Base-by-base conservation (phyloP, 805 yeast species). In the Henningerozyma blattae region DNA sequence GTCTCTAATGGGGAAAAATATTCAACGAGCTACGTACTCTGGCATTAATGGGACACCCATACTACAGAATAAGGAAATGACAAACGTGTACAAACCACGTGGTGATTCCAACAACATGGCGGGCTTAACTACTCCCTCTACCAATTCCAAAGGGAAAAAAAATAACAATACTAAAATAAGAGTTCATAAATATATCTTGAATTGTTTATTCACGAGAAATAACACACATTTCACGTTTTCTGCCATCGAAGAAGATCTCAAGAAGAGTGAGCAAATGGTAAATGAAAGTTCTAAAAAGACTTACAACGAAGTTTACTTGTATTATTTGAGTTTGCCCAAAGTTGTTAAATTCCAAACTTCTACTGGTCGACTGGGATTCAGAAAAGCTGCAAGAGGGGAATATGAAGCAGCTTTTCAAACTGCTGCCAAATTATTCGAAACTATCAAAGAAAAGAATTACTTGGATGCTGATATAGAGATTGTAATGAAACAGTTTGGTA, bases 401-500 rank as follows among this genome's bases (percentile, higher is more conserved):
- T 84, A 83, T 50, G 98, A 89, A 59, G 95, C 95, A 1, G 80
- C 80, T 12, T 87, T 79, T 65, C 95, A 86, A 56, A 78, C 89
- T 8, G 64, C 86, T 13, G 64, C 86, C 4, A 72, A 71, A 42
- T 66, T 83, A 60, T 85, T 89, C 58, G 68, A 75, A 41, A 56
- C 67, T 43, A 81, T 89, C 52, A 75, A 73, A 58, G 81, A 76
- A 52, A 69, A 65, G 42, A 69, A 68, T 25, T 62, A 68, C 36
- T 53, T 76, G 31, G 70, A 69, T 28, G 72, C 72, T 42, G 70
- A 76, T 42, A 63, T 89, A 18, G 96, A 89, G 56, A 56, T 89
- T 29, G 74, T 84, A 15, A 64, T 86, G 47, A 76, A 77, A 44
- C 83, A 83, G 44, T 85, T 79, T 46, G 95, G 95, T 34, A 82